Base-by-base conservation (phyloP, 768 basidiomycete genomes). In the Boletus eberwhitei region DNA sequence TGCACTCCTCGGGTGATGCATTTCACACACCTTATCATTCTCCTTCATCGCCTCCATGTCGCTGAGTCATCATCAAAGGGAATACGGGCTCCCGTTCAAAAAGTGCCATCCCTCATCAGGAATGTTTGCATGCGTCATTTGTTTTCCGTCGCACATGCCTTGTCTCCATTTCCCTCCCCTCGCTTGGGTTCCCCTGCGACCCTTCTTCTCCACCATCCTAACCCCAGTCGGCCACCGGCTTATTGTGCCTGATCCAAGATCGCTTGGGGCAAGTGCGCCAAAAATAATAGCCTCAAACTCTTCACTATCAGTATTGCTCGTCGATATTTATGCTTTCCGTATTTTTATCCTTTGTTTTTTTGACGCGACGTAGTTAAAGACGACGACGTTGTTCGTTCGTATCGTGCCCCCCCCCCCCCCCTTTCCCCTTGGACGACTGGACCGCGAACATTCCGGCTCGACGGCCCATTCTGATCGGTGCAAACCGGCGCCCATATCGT, bases 221-320 rank as follows among this genome's bases (percentile, higher is more conserved):
- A 40, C 32, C 22, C 45, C 39, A 50, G 34, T 49, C 54, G 55
- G 54, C 54, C 50, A 43, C 31, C 54, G 9, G 11, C 22, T 13
- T 14, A 16, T 38, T 2, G 67, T 68, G 50, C 68, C 68, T 71
- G 70, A 71, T 69, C 67, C 56, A 59, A 53, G 48, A 64, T 64
- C 53, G 45, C 50, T 59, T 43, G 12, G 32, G 48, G 42, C 52
- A 47, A 57, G 17, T 57, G 50, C 48, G 37, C 68, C 68, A 68
- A 69, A 71, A 71, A 69, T 69, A 69, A 68, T 67, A 59, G n/a
- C 50, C 65, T 65, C 53, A 34, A 46, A 40, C n/a, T 55, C 53
- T 41, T 47, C 56, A 26, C 45, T 22, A 32, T 32, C 31, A 32
- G 1, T 12, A 3, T 24, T 24, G 41, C 31, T 42, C 48, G 16